Base-by-base conservation (phyloP, 148 eudicot genomes). In the Dysphania ambrosioides region DNA sequence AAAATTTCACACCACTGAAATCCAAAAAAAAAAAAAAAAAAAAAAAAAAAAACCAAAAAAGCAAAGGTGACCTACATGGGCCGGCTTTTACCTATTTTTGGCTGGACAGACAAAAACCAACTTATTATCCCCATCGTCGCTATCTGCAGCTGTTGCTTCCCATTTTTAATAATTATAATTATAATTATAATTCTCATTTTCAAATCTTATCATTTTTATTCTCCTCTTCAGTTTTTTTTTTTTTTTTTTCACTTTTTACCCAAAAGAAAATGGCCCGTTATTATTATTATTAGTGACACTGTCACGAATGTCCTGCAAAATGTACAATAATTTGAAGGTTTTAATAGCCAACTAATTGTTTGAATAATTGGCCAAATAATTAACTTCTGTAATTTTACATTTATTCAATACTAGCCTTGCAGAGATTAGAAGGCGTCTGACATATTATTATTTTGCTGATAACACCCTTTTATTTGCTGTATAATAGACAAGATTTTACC, bases 31-130 rank as follows among this genome's bases (percentile, higher is more conserved):
- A 80, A n/a, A n/a, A n/a, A n/a, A n/a, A n/a, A n/a, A n/a, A n/a
- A n/a, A n/a, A n/a, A n/a, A n/a, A n/a, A n/a, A n/a, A n/a, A 77
- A 74, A 80, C 41, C 30, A 72, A 58, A 79, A 83, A 85, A 73
- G 79, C 80, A 88, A 84, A 82, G 91, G 36, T 87, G 93, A 88
- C 91, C 91, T 85, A 91, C 87, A 73, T 68, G 90, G 88, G 86
- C 87, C 98, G 91, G 85, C 95, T 86, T 89, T 88, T 93, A 93
- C 88, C 98, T 89, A 89, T 80, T 84, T 88, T 87, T 90, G 86
- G 93, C 87, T 90, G 90, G 88, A 87, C 89, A 87, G 82, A 86
- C 85, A 86, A 88, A 88, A 89, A 83, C 90, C 88, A 84, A 78
- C 87, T 88, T 89, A 85, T 89, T 82, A 85, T 86, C 91, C 75